phyloP scores from a whole-genome alignment of 2,329 filamentous ascomycete genomes.

The Lachnellula willkommii region DNA sequence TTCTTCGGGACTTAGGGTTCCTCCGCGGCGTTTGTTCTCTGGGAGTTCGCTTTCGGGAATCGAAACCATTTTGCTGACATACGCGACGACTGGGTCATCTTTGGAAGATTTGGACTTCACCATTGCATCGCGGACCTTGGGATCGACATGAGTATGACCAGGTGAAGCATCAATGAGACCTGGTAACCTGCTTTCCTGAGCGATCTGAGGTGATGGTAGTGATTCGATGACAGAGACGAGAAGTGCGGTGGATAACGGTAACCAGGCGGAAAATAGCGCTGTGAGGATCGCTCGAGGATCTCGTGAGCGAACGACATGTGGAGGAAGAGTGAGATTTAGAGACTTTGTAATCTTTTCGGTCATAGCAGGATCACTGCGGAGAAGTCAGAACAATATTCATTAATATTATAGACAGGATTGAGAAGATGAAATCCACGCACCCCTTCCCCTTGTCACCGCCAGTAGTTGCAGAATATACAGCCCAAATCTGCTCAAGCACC shows the following conservation, averaged over 20 bases:
- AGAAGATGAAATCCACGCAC: slow-evolving; percentile 45
- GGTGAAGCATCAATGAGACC: slow-evolving; percentile 75
- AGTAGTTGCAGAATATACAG: slow-evolving; percentile 84
- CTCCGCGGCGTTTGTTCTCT: slow-evolving; percentile 69
- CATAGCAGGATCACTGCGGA: slow-evolving; percentile 62
- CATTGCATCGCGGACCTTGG: slow-evolving; percentile 72
- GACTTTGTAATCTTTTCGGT: slow-evolving; percentile 95
- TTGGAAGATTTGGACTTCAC: slow-evolving; percentile 66
- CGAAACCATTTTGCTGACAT: slow-evolving; percentile 98
- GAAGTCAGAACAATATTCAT: slow-evolving; percentile 27
- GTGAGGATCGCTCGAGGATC: slow-evolving; percentile 81
- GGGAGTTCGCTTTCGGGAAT: slow-evolving; percentile 88
- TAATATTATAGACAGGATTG: slow-evolving; percentile 24
- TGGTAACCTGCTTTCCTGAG: slow-evolving; percentile 76
- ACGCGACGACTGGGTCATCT: slow-evolving; percentile 78
- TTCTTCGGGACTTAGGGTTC: slow-evolving; percentile 79
- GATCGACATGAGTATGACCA: slow-evolving; percentile 65
- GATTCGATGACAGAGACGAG: slow-evolving; percentile 93
- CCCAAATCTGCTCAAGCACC: slow-evolving; percentile 93
- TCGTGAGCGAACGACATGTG: slow-evolving; percentile 77
- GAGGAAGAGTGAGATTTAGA: slow-evolving; percentile 73
- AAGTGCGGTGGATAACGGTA: slow-evolving; percentile 86
- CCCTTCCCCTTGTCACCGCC: slow-evolving; percentile 78
- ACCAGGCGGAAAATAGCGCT: slow-evolving; percentile 81
- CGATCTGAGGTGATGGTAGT: slow-evolving; percentile 73